A percentile compares a stretch with the other conserved stretches of the same genome.
phyloP scores from a whole-genome alignment of 2,329 filamentous ascomycete species.

The Colletotrichum nymphaeae region DNA sequence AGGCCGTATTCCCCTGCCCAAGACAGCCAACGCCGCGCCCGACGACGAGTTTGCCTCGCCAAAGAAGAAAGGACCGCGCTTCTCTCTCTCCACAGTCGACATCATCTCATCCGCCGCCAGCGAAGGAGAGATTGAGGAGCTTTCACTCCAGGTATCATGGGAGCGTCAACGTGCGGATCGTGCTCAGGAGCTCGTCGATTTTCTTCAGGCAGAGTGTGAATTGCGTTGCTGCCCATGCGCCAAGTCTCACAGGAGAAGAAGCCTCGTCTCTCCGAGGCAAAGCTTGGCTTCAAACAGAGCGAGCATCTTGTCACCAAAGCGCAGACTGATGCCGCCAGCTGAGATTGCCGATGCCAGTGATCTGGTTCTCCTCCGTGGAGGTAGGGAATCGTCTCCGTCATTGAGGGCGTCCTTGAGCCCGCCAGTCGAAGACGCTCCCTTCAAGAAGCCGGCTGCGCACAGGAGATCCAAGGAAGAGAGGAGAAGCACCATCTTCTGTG shows the following conservation, averaged over 20 bases:
- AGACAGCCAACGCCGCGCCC: constrained; percentile 50
- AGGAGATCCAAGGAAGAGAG: constrained; percentile 52
- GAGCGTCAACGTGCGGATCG: constrained; percentile 74
- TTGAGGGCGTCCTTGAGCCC: constrained; percentile 45
- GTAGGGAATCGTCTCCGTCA: constrained; percentile 33
- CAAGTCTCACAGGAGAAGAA: constrained; percentile 48
- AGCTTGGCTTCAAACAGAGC: constrained; percentile 48
- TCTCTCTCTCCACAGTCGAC: constrained; percentile 60
- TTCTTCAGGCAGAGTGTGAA: constrained; percentile 79
- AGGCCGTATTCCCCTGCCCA: constrained; percentile 75
- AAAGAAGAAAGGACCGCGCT: constrained; percentile 54
- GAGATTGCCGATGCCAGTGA: constrained; percentile 56
- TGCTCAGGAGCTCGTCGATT: constrained; percentile 79
- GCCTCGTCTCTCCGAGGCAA: constrained; percentile 47
- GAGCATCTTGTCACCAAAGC: constrained; percentile 47
- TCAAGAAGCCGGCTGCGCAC: constrained; percentile 34
- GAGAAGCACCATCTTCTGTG: constrained; percentile 68
- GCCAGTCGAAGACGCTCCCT: constrained; percentile 33
- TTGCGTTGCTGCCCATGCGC: constrained; percentile 74
- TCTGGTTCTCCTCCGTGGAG: constrained; percentile 52
- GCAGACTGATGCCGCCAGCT: constrained; percentile 48
- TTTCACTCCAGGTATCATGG: constrained; percentile 64
- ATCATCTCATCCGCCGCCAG: constrained; percentile 66
- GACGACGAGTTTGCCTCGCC: constrained; percentile 74
- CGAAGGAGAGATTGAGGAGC: constrained; percentile 69